Evolutionary conservation across 805 yeast genomes (phyloP), one percentile per base, ranked within the genome.

Genomic region (Myxozyma nipponensis): DNA sequence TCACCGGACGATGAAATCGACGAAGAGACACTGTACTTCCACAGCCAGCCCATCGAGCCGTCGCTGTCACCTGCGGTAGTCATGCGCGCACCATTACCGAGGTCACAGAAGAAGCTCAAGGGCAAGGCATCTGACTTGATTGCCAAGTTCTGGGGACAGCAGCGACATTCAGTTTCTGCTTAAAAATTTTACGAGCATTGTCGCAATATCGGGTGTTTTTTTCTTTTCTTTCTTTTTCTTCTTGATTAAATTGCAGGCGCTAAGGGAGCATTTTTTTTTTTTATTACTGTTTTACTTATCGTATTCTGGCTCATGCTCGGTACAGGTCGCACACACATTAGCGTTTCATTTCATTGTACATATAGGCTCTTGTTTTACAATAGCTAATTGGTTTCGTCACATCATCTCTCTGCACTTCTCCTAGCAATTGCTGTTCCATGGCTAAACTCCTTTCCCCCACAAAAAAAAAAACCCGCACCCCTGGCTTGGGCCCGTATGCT

Each of bases 111-210:
- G 47, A 6, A 45, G 38, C 46, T 46, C 15, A 44, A 39, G 23
- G 47, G 48, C 25, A 46, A 40, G 39, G 58, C 58, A 6, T 40
- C 58, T 6, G 58, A 55, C 21, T 30, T 54, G 24, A 53, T 54
- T 44, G 58, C 58, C 13, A 54, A 52, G 49, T 54, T 54, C 18
- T 52, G 50, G 56, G 54, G 57, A 4, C 51, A 37, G n/a, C 57
- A 46, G 39, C 42, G 47, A 13, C 26, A 28, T 10, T 34, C 38
- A n/a, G 52, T 30, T 25, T 26, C 39, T 23, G 45, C 45, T 18
- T 49, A 42, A 41, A 21, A 13, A 15, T 32, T n/a, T 40, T 44
- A 4, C 25, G 13, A 28, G 7, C 32, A 28, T 28, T 28, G 13
- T 13, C 13, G 32, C n/a, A n/a, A n/a, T n/a, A n/a, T n/a, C n/a